Conservation (phyloP, 345 rosid species). For the Lepidium africanum region DNA sequence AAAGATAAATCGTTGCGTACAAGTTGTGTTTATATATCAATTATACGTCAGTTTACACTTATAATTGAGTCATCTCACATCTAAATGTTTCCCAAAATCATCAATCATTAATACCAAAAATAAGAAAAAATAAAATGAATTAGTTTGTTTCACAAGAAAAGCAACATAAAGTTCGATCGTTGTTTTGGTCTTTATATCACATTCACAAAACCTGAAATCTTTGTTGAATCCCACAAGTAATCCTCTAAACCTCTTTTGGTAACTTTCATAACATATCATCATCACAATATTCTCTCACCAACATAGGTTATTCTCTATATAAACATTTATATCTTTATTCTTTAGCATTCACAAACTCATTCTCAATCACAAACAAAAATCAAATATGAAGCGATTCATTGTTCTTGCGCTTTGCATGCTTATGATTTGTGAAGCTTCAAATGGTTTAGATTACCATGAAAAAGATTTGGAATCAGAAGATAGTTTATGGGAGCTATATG, state of each 20-base stretch:
- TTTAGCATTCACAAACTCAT: neutral
- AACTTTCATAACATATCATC: neutral
- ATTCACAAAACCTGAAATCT: neutral
- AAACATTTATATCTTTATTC: neutral
- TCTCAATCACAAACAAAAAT: slow-evolving; percentile 5
- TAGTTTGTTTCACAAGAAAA: slow-evolving; percentile 2
- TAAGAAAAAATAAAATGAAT: neutral
- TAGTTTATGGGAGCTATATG: slow-evolving; percentile 65
- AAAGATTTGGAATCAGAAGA: slow-evolving; percentile 61
- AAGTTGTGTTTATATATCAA: slow-evolving; percentile 14
- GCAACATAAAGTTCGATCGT: neutral
- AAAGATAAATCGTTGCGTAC: slow-evolving; percentile 24
- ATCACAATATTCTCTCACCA: slow-evolving; percentile 4
- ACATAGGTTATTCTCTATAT: slow-evolving; percentile 1
- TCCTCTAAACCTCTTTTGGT: slow-evolving; percentile 1
- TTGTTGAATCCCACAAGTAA: slow-evolving; percentile 22
- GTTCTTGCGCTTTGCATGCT: slow-evolving; percentile 32
- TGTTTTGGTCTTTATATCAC: neutral
- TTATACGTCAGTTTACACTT: neutral
- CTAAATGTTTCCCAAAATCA: neutral
- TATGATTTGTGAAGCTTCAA: slow-evolving; percentile 34
- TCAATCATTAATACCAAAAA: slow-evolving; percentile 4
- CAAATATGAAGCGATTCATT: slow-evolving; percentile 25
- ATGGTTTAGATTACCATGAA: slow-evolving; percentile 62
- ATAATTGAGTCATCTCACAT: neutral